A percentile compares a stretch with the other conserved stretches of the same genome.
Conservation (phyloP, 345 rosid species). For the Citrus hindsii region DNA sequence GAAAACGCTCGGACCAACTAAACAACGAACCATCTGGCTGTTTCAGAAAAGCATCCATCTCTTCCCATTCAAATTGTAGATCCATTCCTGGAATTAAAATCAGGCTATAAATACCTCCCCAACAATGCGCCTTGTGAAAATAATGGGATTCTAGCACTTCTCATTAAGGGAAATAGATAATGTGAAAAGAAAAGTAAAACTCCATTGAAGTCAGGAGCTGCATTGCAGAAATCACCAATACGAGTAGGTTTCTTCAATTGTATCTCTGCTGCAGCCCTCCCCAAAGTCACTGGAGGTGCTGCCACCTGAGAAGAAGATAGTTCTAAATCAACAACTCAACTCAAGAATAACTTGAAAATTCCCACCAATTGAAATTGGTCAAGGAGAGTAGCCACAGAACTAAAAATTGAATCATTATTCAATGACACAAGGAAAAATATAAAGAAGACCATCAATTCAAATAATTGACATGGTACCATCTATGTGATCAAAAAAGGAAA, state of each 20-base stretch:
- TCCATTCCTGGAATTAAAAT: slow-evolving; percentile 67
- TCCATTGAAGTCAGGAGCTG: background rate
- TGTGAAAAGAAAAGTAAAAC: background rate
- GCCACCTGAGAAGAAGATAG: slow-evolving; percentile 55
- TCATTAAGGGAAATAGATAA: background rate
- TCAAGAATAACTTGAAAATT: background rate
- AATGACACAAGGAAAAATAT: background rate
- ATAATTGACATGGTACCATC: background rate
- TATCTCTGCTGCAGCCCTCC: slow-evolving; percentile 73
- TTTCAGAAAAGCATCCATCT: slow-evolving; percentile 62
- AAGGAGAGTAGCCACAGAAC: background rate
- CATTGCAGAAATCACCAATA: slow-evolving; percentile 43
- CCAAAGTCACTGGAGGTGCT: slow-evolving; percentile 61
- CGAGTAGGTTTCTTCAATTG: slow-evolving; percentile 76
- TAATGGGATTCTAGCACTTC: background rate
- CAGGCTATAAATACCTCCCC: background rate
- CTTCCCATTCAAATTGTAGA: slow-evolving; percentile 85
- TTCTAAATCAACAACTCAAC: slow-evolving; percentile 15
- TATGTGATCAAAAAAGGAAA: background rate
- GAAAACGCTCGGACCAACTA: slow-evolving; percentile 90
- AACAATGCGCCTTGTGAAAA: background rate
- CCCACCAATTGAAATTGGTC: background rate
- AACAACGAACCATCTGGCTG: slow-evolving; percentile 85
- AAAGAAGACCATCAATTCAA: background rate
- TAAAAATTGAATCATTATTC: background rate